Evolutionary conservation across 768 basidiomycete species (phyloP).

Genomic region (Russula lepida): DNA sequence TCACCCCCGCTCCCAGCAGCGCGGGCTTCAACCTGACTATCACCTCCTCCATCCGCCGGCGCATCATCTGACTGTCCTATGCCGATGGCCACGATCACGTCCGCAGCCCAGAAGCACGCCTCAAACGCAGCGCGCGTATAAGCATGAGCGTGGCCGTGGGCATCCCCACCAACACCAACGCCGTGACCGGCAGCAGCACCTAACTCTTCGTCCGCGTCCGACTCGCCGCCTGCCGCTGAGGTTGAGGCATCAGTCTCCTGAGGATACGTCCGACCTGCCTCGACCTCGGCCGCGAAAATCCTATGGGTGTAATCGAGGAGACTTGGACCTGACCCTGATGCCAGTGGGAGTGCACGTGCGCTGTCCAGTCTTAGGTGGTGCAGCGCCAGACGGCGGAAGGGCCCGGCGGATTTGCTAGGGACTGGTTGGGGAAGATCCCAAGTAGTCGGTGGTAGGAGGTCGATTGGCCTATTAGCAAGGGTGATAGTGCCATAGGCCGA

Average conservation of each 20-base stretch:
- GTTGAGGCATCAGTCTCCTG: conserved; percentile 51
- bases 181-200: no score
- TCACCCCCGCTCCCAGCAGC: conserved; percentile 14
- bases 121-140: conserved; percentile 47
- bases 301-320: conserved; percentile 51
- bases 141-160: no score
- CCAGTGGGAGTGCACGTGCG: conserved; percentile 26
- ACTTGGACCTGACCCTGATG: conserved; percentile 24
- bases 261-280: conserved; percentile 75
- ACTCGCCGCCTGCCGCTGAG: background rate
- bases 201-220: background rate
- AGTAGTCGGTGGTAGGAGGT: conserved; percentile 39
- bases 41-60: background rate
- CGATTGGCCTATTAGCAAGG: conserved; percentile 24
- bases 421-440: conserved; percentile 33
- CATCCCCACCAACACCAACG: conserved; percentile 4
- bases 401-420: conserved; percentile 22
- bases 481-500: conserved; percentile 66
- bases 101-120: conserved; percentile 69
- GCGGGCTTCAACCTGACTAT: background rate
- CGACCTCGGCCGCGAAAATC: conserved; percentile 67
- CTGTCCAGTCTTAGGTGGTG: conserved; percentile 30
- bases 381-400: conserved; percentile 23
- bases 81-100: conserved; percentile 61
- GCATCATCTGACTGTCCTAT: conserved; percentile 29